Evolutionary conservation across 148 eudicot species (phyloP).

Genomic region (Chenopodium berlandieri): DNA sequence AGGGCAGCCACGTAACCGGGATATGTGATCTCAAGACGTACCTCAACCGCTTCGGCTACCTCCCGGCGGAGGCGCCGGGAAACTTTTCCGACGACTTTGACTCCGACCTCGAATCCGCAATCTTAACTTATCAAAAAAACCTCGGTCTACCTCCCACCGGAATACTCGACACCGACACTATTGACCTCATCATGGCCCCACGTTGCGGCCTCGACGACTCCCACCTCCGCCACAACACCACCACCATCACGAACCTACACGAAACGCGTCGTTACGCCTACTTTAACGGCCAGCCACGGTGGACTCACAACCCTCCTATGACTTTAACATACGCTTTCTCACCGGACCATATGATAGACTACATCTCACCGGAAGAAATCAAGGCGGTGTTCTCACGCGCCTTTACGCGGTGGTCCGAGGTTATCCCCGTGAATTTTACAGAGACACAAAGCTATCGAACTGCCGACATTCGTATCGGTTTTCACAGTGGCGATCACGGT

Average conservation of each 20-base stretch:
- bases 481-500: conserved; percentile 53
- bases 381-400: conserved; percentile 43
- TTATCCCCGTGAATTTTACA: conserved; percentile 48
- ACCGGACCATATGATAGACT: conserved; percentile 26
- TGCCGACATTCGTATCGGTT: conserved; percentile 53
- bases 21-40: conserved; percentile 63
- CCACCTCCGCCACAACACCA: neutral
- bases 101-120: conserved; percentile 44
- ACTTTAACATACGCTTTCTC: conserved; percentile 54
- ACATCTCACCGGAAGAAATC: conserved; percentile 34
- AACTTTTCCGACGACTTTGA: conserved; percentile 54
- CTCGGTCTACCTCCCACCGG: conserved; percentile 54
- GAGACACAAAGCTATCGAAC: conserved; percentile 21
- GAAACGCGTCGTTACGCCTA: conserved; percentile 40
- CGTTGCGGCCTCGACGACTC: conserved; percentile 39
- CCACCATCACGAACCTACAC: conserved; percentile 19
- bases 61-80: conserved; percentile 18
- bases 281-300: conserved; percentile 59
- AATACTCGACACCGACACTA: conserved; percentile 52
- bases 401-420: conserved; percentile 51
- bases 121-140: conserved; percentile 49
- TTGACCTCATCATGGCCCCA: conserved; percentile 51
- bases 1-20: conserved; percentile 52
- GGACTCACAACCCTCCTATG: conserved; percentile 37
- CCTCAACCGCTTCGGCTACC: conserved; percentile 75